These are phyloP conservation scores for Pseudodiploospora longispora DNA, from an alignment of 2,329 filamentous ascomycete genomes.

Conservation along the genomic window DNA sequence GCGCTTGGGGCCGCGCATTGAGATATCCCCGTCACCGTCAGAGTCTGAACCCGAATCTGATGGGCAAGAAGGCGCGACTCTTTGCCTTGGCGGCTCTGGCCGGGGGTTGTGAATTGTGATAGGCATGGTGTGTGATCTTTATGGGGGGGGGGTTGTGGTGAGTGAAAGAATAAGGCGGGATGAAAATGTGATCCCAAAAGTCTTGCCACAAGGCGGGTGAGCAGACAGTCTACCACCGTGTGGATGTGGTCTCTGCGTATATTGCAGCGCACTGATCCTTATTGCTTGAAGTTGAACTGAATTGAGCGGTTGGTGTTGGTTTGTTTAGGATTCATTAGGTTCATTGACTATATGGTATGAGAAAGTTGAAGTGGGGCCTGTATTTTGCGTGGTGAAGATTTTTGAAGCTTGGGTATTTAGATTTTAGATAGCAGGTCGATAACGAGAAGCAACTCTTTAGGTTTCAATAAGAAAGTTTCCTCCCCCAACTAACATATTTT, in stretches of 20 bases:
- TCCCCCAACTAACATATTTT: no score
- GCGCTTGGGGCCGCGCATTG: slow-evolving; percentile 36
- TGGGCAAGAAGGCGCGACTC: slow-evolving; percentile 11
- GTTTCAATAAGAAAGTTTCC: no score
- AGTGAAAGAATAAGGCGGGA: no score
- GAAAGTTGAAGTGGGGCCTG: slow-evolving; percentile 20
- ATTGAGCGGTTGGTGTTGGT: slow-evolving; percentile 3
- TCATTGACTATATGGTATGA: background rate
- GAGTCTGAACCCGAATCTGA: slow-evolving; percentile 37
- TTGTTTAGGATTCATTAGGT: slow-evolving; percentile 6
- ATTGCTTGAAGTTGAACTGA: no score
- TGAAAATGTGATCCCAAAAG: no score
- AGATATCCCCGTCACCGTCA: slow-evolving; percentile 36
- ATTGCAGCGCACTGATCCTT: no score
- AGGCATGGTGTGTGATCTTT: slow-evolving; percentile 28
- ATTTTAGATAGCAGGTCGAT: no score
- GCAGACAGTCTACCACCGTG: no score
- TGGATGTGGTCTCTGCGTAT: no score
- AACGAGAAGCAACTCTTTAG: no score
- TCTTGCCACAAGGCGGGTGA: no score
- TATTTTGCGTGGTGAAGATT: slow-evolving; percentile 15
- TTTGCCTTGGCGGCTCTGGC: slow-evolving; percentile 17
- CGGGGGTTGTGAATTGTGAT: slow-evolving; percentile 40
- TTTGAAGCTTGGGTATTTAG: slow-evolving; percentile 12
- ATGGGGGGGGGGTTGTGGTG: background rate